Conservation (phyloP, 2,329 filamentous ascomycete genomes). For the Arthrinium phaeospermum region DNA sequence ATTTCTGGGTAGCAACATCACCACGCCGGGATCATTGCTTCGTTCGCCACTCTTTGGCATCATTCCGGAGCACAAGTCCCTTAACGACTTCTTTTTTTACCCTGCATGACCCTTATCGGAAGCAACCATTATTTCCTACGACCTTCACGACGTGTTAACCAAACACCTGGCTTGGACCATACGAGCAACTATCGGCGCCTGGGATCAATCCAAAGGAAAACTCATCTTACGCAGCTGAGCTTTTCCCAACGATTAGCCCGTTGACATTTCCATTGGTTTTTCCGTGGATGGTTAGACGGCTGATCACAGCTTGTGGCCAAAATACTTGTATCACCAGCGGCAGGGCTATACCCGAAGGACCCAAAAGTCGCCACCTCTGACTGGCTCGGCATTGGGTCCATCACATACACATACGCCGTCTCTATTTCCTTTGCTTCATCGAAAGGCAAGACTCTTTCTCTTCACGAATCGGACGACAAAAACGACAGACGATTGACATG, state of each 20-base stretch:
- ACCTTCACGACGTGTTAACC: conserved; percentile 9
- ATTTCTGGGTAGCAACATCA: neutral
- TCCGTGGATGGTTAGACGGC: neutral
- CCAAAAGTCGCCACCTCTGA: neutral
- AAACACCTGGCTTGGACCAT: conserved; percentile 2
- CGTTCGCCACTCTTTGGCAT: neutral
- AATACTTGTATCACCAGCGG: neutral
- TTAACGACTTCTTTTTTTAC: neutral
- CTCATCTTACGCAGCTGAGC: neutral
- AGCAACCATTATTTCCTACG: conserved; percentile 10
- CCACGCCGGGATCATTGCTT: neutral
- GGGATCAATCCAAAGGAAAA: neutral
- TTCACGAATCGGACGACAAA: conserved; percentile 20
- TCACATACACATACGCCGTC: conserved; percentile 10
- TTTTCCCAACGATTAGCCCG: too few species aligned
- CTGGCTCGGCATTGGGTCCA: neutral
- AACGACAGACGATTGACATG: conserved; percentile 19
- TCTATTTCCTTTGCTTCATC: conserved; percentile 9
- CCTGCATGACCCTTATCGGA: conserved; percentile 6
- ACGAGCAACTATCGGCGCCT: neutral
- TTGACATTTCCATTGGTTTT: neutral
- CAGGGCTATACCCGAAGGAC: neutral
- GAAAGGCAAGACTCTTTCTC: conserved; percentile 14
- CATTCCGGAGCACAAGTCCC: neutral
- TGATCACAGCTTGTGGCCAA: neutral